Percentiles rank a stretch among this genome's conserved stretches.
Conservation (phyloP, 2,329 filamentous ascomycete genomes). For the Colletotrichum limetticola region DNA sequence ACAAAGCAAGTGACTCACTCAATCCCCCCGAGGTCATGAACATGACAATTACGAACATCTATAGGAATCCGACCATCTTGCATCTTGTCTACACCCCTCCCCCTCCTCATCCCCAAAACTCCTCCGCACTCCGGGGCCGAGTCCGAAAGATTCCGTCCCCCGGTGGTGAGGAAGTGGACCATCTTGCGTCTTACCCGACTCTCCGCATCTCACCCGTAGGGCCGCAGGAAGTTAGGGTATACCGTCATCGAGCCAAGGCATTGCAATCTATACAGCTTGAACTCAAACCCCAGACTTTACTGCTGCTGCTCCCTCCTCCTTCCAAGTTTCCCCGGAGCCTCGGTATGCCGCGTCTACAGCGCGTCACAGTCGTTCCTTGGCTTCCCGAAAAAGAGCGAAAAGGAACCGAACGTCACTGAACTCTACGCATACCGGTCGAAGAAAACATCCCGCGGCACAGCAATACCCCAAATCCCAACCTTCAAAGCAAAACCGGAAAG, state of each 20-base stretch:
- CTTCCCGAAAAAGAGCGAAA: background rate
- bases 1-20: background rate
- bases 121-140: background rate
- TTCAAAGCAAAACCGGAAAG: background rate
- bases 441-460: background rate
- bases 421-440: background rate
- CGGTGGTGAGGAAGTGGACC: background rate
- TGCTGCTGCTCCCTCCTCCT: background rate
- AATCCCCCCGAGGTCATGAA: background rate
- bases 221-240: background rate
- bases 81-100: background rate
- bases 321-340: background rate
- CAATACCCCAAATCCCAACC: background rate
- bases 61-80: background rate
- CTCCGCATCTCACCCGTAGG: background rate
- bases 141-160: slow-evolving; percentile 25
- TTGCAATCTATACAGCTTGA: background rate
- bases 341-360: background rate
- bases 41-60: background rate
- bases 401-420: background rate
- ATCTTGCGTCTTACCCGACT: background rate
- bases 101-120: background rate
- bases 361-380: background rate
- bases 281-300: background rate
- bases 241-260: background rate